A percentile compares a stretch with the other conserved stretches of the same genome.
These are phyloP conservation scores for Sphaerulina vaccinii DNA, from an alignment of 2,329 filamentous ascomycete genomes.

Conservation along the genomic window DNA sequence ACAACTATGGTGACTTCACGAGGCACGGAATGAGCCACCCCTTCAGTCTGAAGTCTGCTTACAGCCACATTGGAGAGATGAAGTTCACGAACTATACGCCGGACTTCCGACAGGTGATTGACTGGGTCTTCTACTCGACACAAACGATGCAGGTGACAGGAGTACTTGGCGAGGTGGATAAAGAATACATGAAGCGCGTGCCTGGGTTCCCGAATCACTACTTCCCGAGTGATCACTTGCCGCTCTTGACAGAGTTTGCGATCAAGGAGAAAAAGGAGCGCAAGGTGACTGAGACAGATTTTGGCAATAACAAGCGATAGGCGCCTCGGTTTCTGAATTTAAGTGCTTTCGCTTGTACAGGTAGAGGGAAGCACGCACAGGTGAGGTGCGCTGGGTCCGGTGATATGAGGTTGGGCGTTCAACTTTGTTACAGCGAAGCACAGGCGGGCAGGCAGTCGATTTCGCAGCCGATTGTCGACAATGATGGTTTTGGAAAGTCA, in stretches of 20 bases:
- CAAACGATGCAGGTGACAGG: slow-evolving; percentile 82
- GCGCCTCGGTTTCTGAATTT: slow-evolving; percentile 6
- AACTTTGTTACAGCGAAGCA: slow-evolving; percentile 15
- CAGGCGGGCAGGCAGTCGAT: slow-evolving; percentile 11
- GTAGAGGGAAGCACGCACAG: neutral
- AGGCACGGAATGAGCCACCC: slow-evolving; percentile 89
- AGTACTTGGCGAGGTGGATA: slow-evolving; percentile 81
- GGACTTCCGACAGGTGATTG: slow-evolving; percentile 85
- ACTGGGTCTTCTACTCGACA: slow-evolving; percentile 97
- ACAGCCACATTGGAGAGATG: slow-evolving; percentile 79
- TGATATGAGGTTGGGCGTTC: slow-evolving; percentile 2
- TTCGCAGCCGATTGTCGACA: slow-evolving; percentile 1
- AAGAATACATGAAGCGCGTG: slow-evolving; percentile 78
- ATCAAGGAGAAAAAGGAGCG: slow-evolving; percentile 81
- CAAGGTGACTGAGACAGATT: slow-evolving; percentile 38
- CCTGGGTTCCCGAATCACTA: slow-evolving; percentile 93
- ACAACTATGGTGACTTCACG: slow-evolving; percentile 91
- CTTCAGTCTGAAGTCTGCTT: slow-evolving; percentile 89
- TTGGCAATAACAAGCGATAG: slow-evolving; percentile 29
- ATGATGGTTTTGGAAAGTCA: neutral
- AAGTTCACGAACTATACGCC: slow-evolving; percentile 97
- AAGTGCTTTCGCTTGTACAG: slow-evolving; percentile 13
- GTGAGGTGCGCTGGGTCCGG: neutral
- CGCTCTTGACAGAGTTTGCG: slow-evolving; percentile 83
- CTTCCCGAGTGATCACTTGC: slow-evolving; percentile 89